Base-by-base conservation (phyloP, 2,329 filamentous ascomycete genomes). In the Rachicladosporium sp. region DNA sequence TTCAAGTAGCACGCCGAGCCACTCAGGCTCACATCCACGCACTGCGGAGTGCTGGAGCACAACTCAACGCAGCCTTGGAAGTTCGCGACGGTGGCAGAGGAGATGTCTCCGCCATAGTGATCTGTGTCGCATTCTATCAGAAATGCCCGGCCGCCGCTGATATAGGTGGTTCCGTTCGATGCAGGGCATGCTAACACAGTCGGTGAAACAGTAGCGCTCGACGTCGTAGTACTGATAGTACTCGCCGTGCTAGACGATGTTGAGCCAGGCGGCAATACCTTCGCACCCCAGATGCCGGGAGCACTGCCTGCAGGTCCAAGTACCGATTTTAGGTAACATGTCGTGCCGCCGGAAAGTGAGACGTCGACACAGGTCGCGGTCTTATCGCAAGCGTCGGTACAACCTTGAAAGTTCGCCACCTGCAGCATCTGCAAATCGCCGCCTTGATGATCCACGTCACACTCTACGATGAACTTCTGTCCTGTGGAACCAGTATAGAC, bases 361-460 rank as follows among this genome's bases (percentile, higher is more conserved):
- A 59, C 51, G 29, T 59, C 53, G 10, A 59, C 50, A 45, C 58
- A 60, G 11, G 50, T 51, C 3, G 46, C 13, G 1, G 45, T 54
- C 13, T 40, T 45, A 11, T 52, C 54, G 38, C 57, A 60, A 10
- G 48, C 45, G 27, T 50, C 46, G 37, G 58, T 54, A 35, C 57
- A 60, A 23, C 43, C 35, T 19, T 48, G 41, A 33, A 60, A 48
- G 35, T 30, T 49, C 4, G 31, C 19, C 12, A 46, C 46, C 11
- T 41, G 45, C 7, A 40, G 41, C 13, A 23, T 42, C 6, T 12
- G 23, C 40, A 57, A 46, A 39, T 58, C 52, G 27, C 54, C 55
- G 6, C 45, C 53, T 7, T 41, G 33, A 34, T 57, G 51, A 31
- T 58, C 55, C 11, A 53, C 48, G 21, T 44, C 49, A 40, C 55